Evolutionary conservation across 441 rosid species (phyloP).

Genomic region (Biscutella laevigata): DNA sequence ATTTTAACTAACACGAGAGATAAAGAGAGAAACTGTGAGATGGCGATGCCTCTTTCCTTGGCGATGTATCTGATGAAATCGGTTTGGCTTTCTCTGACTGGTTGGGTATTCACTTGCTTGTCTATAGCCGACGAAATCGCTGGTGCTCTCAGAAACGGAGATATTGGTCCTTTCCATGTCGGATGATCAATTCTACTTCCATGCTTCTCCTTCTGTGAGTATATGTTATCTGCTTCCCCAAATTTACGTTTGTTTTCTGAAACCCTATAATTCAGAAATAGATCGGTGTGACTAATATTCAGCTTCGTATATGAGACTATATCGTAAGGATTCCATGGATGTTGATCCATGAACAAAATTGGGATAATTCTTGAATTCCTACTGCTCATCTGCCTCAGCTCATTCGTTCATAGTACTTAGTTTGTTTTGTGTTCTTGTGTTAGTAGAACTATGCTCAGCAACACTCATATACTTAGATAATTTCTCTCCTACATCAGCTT

Average conservation of each 20-base stretch:
- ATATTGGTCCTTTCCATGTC: slow-evolving; percentile 77
- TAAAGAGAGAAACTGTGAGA: slow-evolving; percentile 4
- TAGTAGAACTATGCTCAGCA: not conserved
- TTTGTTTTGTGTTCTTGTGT: not conserved
- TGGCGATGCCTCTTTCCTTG: slow-evolving; percentile 57
- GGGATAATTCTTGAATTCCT: no score
- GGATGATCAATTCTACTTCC: slow-evolving; percentile 36
- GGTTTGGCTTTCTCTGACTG: slow-evolving; percentile 57
- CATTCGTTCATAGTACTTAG: no score
- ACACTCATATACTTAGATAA: not conserved
- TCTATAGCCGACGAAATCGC: slow-evolving; percentile 83
- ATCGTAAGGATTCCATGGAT: not conserved
- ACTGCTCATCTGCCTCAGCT: no score
- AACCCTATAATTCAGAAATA: not conserved
- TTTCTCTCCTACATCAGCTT: not conserved
- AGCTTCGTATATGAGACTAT: not conserved
- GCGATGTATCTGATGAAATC: slow-evolving; percentile 50
- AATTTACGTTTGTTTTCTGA: not conserved
- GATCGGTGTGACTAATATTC: not conserved
- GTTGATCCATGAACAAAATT: not conserved
- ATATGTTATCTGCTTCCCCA: slow-evolving; percentile 2
- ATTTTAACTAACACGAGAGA: not conserved
- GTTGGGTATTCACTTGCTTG: slow-evolving; percentile 75
- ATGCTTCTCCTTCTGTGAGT: not conserved
- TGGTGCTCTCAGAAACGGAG: slow-evolving; percentile 60